Evolutionary conservation across 139 green algal genomes (phyloP), one percentile per base, ranked within the genome.

Genomic region (Eudorina sp.): DNA sequence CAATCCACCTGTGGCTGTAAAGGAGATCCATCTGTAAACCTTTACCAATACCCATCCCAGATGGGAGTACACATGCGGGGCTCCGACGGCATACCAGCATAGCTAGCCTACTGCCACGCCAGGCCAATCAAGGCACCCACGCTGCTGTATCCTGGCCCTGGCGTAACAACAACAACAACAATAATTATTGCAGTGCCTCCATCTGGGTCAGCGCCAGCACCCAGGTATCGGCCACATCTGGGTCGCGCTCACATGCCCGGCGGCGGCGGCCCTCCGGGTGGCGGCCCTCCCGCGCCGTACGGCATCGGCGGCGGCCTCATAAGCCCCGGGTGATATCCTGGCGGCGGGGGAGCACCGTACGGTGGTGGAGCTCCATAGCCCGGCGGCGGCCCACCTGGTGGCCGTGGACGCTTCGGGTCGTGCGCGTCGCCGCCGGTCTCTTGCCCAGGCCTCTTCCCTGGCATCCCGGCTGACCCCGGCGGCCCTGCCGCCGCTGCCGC

Each of bases 371-470:
- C 27, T 29, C 55, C 55, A 23, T 1, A 1, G 7, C 60, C 60
- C 36, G 79, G 58, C 43, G 60, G 77, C 34, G 25, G 29, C 43
- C n/a, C n/a, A n/a, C n/a, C n/a, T n/a, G n/a, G 48, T 23, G 78
- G 62, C 2, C 62, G 62, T 1, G 77, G 87, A 38, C 87, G 86
- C 84, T 92, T 94, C 19, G 29, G 60, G 36, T 69, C 86, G 2
- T 75, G 83, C 45, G 68, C 83, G 0, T 40, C 70, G 9, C 38
- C 68, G 19, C 68, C 68, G 4, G 2, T 19, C 1, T 83, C 75
- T 3, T 68, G 69, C 5, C 53, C 62, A 6, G 62, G 53, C n/a
- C 66, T 64, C 84, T 79, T 87, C 5, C 34, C 36, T 79, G 48
- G 81, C 38, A 5, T 8, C 76, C 55, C 68, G 69, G 76, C 41